phyloP scores from a whole-genome alignment of 2,329 filamentous ascomycete genomes.

The Beauveria bassiana region DNA sequence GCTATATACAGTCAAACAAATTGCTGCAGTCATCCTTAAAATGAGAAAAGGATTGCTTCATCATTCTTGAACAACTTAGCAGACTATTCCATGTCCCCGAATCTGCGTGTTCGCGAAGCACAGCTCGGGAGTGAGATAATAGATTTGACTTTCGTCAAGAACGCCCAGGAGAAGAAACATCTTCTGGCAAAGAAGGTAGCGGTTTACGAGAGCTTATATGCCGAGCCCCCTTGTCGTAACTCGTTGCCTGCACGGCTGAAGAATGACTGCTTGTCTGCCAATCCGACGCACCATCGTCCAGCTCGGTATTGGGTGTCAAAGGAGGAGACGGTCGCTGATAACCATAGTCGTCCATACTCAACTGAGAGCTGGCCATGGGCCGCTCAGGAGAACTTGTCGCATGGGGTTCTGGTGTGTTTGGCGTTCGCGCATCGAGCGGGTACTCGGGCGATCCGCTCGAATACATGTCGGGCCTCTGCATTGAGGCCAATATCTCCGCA shows the following conservation, averaged over 20 bases:
- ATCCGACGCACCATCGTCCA: neutral
- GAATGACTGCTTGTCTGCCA: constrained; percentile 13
- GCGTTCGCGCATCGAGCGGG: neutral
- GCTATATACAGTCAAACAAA: constrained; percentile 6
- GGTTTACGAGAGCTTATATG: constrained; percentile 30
- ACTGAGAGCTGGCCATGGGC: neutral
- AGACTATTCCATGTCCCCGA: too few species aligned
- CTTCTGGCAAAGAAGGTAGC: constrained; percentile 34
- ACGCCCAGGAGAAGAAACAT: constrained; percentile 17
- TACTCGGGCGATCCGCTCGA: neutral
- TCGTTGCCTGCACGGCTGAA: constrained; percentile 12
- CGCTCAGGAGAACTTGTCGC: neutral
- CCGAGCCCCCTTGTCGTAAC: constrained; percentile 10
- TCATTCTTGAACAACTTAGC: neutral
- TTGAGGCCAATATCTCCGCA: constrained; percentile 16
- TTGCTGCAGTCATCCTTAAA: neutral
- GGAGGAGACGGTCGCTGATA: constrained; percentile 12
- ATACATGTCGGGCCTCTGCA: constrained; percentile 11
- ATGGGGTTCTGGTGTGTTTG: neutral
- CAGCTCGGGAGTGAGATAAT: neutral
- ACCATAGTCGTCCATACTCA: constrained; percentile 4
- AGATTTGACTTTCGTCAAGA: neutral
- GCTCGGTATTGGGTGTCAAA: constrained; percentile 5
- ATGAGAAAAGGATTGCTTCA: neutral
- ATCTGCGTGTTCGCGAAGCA: too few species aligned